Evolutionary conservation across 441 rosid genomes (phyloP).

Genomic region (Brassica balearica): DNA sequence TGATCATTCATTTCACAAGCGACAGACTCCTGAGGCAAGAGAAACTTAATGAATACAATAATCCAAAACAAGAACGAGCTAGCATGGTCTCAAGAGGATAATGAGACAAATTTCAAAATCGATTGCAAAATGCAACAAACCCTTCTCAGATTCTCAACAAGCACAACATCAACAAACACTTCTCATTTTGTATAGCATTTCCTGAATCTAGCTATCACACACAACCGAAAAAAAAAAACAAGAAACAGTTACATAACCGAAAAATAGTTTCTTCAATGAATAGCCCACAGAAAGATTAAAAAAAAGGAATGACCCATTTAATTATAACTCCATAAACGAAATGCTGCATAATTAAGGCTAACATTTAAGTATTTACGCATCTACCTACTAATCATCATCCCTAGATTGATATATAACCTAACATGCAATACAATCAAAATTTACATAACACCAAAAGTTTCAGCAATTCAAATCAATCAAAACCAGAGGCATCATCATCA

Average conservation of each 20-base stretch:
- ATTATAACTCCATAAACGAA: not conserved
- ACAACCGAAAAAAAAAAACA: not conserved
- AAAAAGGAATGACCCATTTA: not conserved
- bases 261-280: not conserved
- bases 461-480: constrained; percentile 12
- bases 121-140: constrained; percentile 21
- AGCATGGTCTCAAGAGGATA: not conserved
- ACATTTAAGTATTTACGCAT: constrained; percentile 5
- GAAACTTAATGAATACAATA: constrained; percentile 31
- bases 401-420: too few species aligned
- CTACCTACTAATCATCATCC: not conserved
- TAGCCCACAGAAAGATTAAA: not conserved
- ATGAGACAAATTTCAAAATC: constrained; percentile 5
- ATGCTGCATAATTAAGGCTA: not conserved
- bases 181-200: constrained; percentile 20
- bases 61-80: constrained; percentile 19
- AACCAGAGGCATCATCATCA: not conserved
- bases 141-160: constrained; percentile 13
- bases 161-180: not conserved
- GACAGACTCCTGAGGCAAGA: constrained; percentile 53
- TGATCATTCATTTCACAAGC: constrained; percentile 44
- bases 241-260: not conserved
- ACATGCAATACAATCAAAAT: not conserved
- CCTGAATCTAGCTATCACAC: constrained; percentile 19
- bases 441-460: not conserved